These are phyloP conservation scores for Actinidia chinensis DNA, from an alignment of 179 eudicot species.

Conservation along the genomic window DNA sequence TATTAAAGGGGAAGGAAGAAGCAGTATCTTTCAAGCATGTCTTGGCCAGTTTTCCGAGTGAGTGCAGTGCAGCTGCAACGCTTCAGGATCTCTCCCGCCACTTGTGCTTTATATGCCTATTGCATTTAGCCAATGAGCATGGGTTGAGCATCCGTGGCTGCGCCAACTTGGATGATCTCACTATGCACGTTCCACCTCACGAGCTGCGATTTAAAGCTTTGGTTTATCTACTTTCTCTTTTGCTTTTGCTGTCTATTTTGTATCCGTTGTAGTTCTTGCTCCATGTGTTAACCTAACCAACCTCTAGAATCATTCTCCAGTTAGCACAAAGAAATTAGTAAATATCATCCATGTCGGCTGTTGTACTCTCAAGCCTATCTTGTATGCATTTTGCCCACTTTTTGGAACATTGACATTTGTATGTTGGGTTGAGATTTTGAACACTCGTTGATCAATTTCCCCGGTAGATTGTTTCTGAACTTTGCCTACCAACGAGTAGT, in stretches of 20 bases:
- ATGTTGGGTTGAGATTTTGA: neutral
- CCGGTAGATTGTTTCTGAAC: neutral
- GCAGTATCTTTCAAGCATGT: conserved; percentile 60
- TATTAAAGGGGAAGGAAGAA: conserved; percentile 34
- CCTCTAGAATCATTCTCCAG: neutral
- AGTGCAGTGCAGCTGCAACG: conserved; percentile 57
- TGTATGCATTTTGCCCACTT: neutral
- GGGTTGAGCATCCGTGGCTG: conserved; percentile 58
- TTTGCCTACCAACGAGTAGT: neutral
- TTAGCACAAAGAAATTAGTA: neutral
- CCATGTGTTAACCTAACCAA: conserved; percentile 10
- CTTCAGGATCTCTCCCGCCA: conserved; percentile 75
- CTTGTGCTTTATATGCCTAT: conserved; percentile 68
- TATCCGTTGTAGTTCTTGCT: neutral
- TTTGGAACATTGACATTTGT: neutral
- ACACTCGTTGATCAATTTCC: neutral
- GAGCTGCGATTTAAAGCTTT: neutral
- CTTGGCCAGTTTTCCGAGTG: conserved; percentile 63
- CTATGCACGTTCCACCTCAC: conserved; percentile 25
- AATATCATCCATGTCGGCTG: neutral
- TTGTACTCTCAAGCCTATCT: neutral
- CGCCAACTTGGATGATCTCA: conserved; percentile 50
- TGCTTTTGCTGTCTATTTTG: neutral
- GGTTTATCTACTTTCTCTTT: neutral
- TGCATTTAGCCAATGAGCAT: conserved; percentile 83